Percentiles rank a stretch among this genome's conserved stretches.
These are phyloP conservation scores for Anethum foeniculum DNA, from an alignment of 140 eudicot genomes.

Conservation along the genomic window DNA sequence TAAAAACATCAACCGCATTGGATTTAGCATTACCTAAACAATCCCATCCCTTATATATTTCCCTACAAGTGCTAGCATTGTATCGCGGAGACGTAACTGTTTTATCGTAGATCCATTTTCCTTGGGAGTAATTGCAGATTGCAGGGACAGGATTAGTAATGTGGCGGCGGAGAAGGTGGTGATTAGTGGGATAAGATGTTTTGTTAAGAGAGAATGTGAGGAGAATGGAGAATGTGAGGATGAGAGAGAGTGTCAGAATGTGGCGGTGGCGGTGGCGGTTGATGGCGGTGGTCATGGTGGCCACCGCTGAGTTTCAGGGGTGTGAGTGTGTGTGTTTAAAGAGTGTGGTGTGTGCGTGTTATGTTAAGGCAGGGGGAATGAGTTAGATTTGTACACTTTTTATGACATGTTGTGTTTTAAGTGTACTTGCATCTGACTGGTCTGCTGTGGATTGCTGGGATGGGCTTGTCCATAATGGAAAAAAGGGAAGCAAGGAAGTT, in stretches of 20 bases:
- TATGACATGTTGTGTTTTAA: not conserved
- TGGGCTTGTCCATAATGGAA: too few species aligned
- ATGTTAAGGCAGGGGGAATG: not conserved
- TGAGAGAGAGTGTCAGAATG: constrained; percentile 40
- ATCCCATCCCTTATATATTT: constrained; percentile 90
- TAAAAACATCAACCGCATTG: constrained; percentile 58
- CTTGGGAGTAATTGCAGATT: constrained; percentile 57
- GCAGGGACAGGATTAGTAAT: not conserved
- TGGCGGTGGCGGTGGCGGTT: constrained; percentile 36
- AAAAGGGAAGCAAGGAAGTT: too few species aligned
- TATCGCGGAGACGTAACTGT: constrained; percentile 38
- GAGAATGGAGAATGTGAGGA: constrained; percentile 42
- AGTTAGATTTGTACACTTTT: constrained; percentile 3
- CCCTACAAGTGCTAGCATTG: constrained; percentile 72
- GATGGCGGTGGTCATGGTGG: constrained; percentile 12
- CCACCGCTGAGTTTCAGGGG: not conserved
- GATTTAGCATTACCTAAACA: constrained; percentile 59
- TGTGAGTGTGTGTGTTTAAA: not conserved
- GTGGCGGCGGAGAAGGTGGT: not conserved
- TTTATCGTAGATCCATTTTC: constrained; percentile 83
- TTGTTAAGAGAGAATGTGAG: constrained; percentile 52
- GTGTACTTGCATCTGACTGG: not conserved
- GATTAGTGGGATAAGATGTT: constrained; percentile 22
- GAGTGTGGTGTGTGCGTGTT: not conserved
- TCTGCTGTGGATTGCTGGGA: not conserved